Evolutionary conservation across 139 green algal genomes (phyloP).

Genomic region (Pycnococcus provasolii): DNA sequence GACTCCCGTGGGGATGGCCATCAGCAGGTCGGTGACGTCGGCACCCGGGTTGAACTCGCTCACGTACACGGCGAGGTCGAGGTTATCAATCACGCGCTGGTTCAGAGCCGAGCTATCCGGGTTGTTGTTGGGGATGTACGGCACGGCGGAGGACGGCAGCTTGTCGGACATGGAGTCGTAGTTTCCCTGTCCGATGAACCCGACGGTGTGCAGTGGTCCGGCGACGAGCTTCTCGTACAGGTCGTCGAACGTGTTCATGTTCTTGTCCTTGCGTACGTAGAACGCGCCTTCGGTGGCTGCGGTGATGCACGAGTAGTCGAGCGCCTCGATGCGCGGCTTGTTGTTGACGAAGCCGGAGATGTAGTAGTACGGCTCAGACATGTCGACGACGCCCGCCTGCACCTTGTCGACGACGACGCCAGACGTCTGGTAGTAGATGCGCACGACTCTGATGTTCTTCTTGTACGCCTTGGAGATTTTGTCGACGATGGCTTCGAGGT

Average conservation of each 20-base stretch:
- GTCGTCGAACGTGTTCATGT: not conserved
- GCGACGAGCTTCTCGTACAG: not conserved
- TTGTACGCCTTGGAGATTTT: not conserved
- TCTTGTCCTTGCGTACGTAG: not conserved
- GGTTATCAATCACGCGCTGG: too few relatives aligned
- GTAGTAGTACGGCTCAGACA: constrained; percentile 3
- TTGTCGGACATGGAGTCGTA: too few relatives aligned
- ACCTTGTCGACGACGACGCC: not conserved
- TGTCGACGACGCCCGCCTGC: not conserved
- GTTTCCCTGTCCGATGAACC: too few relatives aligned
- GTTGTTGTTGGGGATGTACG: too few relatives aligned
- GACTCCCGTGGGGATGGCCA: too few relatives aligned
- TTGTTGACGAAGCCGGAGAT: not conserved
- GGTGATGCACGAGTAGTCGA: not conserved
- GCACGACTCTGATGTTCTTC: not conserved
- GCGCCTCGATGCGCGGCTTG: not conserved
- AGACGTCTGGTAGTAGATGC: not conserved
- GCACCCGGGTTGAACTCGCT: too few relatives aligned
- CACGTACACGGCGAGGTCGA: too few relatives aligned
- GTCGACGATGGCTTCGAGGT: not conserved
- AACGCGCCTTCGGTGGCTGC: not conserved
- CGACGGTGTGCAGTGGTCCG: too few relatives aligned
- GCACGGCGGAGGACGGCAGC: too few relatives aligned
- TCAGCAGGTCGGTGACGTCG: too few relatives aligned
- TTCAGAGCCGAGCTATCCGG: too few relatives aligned